phyloP scores from a whole-genome alignment of 768 basidiomycete species.

The Fomitopsis pulvina region DNA sequence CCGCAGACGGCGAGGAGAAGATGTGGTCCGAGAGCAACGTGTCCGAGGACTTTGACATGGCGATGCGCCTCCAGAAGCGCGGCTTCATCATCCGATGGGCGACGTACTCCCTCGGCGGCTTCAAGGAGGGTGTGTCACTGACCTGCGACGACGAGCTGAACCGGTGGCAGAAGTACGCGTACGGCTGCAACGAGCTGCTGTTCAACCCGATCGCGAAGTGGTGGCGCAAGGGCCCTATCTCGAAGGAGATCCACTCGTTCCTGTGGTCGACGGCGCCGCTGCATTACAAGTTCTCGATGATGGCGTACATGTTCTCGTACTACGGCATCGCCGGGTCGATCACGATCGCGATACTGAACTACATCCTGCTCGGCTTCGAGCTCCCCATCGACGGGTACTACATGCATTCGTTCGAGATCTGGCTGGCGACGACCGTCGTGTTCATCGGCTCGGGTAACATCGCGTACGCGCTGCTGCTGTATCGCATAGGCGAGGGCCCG shows the following conservation, averaged over 20 bases:
- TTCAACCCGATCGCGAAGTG: constrained; percentile 82
- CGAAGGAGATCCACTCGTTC: constrained; percentile 68
- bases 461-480: constrained; percentile 67
- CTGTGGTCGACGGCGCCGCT: constrained; percentile 57
- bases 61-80: constrained; percentile 49
- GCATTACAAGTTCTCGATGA: constrained; percentile 48
- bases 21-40: constrained; percentile 65
- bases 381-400: constrained; percentile 72
- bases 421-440: constrained; percentile 70
- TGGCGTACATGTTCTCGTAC: constrained; percentile 51
- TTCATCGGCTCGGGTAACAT: constrained; percentile 71
- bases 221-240: constrained; percentile 79
- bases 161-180: constrained; percentile 87
- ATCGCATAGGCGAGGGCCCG: constrained; percentile 48
- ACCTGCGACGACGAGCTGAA: constrained; percentile 89
- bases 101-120: constrained; percentile 76
- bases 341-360: constrained; percentile 66
- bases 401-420: constrained; percentile 76
- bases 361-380: constrained; percentile 65
- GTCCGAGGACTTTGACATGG: constrained; percentile 70
- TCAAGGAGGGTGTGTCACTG: constrained; percentile 89
- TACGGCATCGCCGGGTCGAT: constrained; percentile 61
- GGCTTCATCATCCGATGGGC: constrained; percentile 55
- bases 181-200: constrained; percentile 62
- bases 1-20: constrained; percentile 42